Evolutionary conservation across 805 yeast genomes (phyloP), one percentile per base, ranked within the genome.

Genomic region (Kazachstania psychrophila): DNA sequence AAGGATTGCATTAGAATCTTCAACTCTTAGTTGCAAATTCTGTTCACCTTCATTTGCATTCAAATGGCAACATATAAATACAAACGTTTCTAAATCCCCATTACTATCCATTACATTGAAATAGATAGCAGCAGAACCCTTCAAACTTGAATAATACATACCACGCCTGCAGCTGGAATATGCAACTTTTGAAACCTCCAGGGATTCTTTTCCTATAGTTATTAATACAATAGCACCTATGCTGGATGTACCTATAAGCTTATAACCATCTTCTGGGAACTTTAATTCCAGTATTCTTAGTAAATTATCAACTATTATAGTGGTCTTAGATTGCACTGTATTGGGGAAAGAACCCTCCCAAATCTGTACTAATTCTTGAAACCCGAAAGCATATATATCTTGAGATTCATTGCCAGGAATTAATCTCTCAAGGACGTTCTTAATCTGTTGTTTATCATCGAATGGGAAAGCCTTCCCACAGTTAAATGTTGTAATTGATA

Each of bases 21-120:
- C 42, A 47, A 80, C 75, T 30, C 97, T 64, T 38, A 62, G 52
- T 11, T 51, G 47, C 27, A 65, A 62, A 45, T 71, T 61, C 12
- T 47, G 42, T 3, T 57, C 56, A 3, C 94, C 94, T 54, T 85
- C 95, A 46, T 74, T 72, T 0, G 97, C 96, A 23, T 77, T 70
- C 34, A 88, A 58, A 62, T 88, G 97, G 3, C 79, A 72, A 27
- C 68, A 62, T 3, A 79, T 77, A 61, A 86, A 75, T 0, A 92
- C 78, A 40, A 76, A 62, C 1, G 52, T 43, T 24, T 54, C 58
- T 12, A 36, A 29, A 4, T 23, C 29, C 64, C 70, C 36, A 33
- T 43, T 41, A 11, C 42, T 35, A 5, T 47, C 43, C 2, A 44
- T 44, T 1, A 48, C 14, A 4, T 46, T 43, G n/a, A 82, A 48